Evolutionary conservation across 257 asterid species (phyloP), one percentile per base, ranked within the genome.

Genomic region (Oldenlandia corymbosa): DNA sequence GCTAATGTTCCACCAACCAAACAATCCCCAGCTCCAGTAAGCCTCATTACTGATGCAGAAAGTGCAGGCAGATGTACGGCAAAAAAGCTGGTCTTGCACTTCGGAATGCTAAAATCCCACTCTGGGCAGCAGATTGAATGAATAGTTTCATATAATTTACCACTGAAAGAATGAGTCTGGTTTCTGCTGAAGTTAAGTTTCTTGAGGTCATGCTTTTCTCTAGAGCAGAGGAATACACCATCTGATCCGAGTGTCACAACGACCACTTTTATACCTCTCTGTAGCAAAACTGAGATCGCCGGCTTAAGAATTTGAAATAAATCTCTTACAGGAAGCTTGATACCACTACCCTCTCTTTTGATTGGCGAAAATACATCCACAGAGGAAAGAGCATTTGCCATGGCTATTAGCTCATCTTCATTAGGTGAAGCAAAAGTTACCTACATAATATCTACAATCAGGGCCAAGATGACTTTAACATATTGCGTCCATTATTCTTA

Each of bases 1-100:
- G 97, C 89, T 21, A 89, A 21, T 0, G 71, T 65, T 48, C 95
- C 99, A 37, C 99, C 99, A 60, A 89, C 99, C 60, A 89, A 84
- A 82, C 97, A 92, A 80, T 89, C 99, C 50, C 99, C 97, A 5
- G 94, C 94, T 42, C 99, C 99, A 1, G 88, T 86, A 57, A 87
- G 85, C 73, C 88, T 79, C 48, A 78, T 88, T 1, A 87, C 91
- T 10, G 89, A 71, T 30, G 96, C 87, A 58, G 96, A 50, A 47
- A 87, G 80, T 20, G 97, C 88, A 37, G 97, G 96, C 68, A 87
- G 80, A 86, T 89, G 94, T 42, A 92, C 60, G 7, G 86, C 88
- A 31, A 67, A 67, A 31, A 67, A 39, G 46, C 58, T 67, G 54
- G 63, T 68, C 36, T 52, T 73, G 39, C 72, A 69, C 65, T 27